phyloP scores from a whole-genome alignment of 805 yeast genomes.

The Ascoidea rubescens region DNA sequence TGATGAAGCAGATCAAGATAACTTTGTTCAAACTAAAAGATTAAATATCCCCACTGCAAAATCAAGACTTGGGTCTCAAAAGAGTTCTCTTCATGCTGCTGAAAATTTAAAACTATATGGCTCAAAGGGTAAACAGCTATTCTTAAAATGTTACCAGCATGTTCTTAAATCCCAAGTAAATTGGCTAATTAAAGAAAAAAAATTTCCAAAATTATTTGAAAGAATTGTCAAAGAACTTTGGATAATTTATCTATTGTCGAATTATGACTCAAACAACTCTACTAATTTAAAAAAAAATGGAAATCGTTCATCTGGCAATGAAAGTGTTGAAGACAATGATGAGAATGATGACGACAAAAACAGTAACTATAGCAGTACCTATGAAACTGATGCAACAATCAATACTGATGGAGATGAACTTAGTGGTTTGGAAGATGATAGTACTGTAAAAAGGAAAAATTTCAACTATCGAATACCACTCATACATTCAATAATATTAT shows the following conservation, averaged over 20 bases:
- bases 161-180: constrained; percentile 34
- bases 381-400: constrained; percentile 8
- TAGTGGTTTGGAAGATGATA: constrained; percentile 6
- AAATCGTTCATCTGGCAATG: neutral
- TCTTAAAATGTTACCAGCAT: constrained; percentile 32
- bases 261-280: neutral
- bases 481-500: constrained; percentile 20
- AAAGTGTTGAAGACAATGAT: constrained; percentile 5
- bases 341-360: constrained; percentile 5
- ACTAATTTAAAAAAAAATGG: too few relatives aligned
- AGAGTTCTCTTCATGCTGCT: constrained; percentile 12
- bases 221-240: constrained; percentile 24
- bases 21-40: constrained; percentile 35
- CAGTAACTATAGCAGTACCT: constrained; percentile 2
- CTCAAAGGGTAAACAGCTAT: constrained; percentile 27
- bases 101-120: constrained; percentile 28
- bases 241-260: constrained; percentile 16
- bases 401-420: constrained; percentile 4
- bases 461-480: constrained; percentile 12
- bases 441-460: constrained; percentile 2
- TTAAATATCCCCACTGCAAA: constrained; percentile 32
- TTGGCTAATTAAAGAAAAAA: constrained; percentile 21
- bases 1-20: constrained; percentile 60
- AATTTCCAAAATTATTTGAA: constrained; percentile 18
- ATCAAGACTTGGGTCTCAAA: constrained; percentile 21